phyloP scores from a whole-genome alignment of 495 filamentous ascomycete species.

The Saxispiralis lemnorum region DNA sequence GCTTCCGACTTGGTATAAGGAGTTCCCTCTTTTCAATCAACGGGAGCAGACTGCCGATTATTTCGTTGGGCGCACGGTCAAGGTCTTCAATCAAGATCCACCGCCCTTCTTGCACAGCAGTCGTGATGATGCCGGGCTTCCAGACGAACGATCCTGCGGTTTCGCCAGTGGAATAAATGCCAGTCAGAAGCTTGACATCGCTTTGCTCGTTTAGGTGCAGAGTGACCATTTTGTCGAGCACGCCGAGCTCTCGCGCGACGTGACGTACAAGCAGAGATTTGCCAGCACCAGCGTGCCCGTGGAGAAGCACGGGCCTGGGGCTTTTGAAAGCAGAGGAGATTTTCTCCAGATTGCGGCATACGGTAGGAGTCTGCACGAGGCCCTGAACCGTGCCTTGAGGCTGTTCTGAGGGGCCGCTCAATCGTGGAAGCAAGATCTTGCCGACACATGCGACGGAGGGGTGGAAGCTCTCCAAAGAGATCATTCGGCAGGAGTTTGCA shows the following conservation, averaged over 20 bases:
- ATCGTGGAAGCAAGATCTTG: constrained; percentile 3
- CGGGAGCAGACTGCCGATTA: constrained; percentile 77
- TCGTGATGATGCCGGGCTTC: constrained; percentile 85
- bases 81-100: constrained; percentile 97
- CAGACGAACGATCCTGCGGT: constrained; percentile 78
- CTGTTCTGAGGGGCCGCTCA: not conserved
- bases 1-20: constrained; percentile 67
- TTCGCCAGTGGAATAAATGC: constrained; percentile 72
- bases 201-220: constrained; percentile 94
- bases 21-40: constrained; percentile 79
- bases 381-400: not conserved
- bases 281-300: constrained; percentile 71
- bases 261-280: constrained; percentile 80
- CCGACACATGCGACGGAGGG: constrained; percentile 3
- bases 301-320: constrained; percentile 54
- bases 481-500: constrained; percentile 15
- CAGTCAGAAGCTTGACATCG: constrained; percentile 85
- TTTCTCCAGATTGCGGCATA: constrained; percentile 45
- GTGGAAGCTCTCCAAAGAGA: constrained; percentile 5
- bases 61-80: constrained; percentile 85
- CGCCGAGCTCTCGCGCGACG: constrained; percentile 56
- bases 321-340: constrained; percentile 37
- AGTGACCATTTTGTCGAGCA: constrained; percentile 61
- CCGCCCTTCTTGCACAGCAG: constrained; percentile 77
- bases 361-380: constrained; percentile 57